phyloP scores from a whole-genome alignment of 2,329 filamentous ascomycete genomes.

The Aspergillus sojae region DNA sequence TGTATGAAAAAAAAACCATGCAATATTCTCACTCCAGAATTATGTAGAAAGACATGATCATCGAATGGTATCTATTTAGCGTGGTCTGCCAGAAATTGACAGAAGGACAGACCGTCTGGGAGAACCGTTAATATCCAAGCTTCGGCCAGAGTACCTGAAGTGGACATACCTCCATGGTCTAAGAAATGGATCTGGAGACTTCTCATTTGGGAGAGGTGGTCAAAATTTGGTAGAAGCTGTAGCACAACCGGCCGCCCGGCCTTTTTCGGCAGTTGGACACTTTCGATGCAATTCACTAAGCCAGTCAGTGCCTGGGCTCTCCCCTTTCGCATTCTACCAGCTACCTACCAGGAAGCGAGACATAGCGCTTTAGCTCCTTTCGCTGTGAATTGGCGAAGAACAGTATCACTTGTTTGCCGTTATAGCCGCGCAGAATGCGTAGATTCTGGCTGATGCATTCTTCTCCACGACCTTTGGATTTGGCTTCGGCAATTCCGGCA shows the following conservation, averaged over 20 bases:
- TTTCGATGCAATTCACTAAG: conserved; percentile 43
- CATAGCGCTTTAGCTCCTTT: conserved; percentile 43
- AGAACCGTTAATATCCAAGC: background rate
- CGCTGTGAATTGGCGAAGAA: conserved; percentile 49
- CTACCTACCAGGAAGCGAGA: conserved; percentile 41
- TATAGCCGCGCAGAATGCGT: conserved; percentile 40
- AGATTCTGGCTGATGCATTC: conserved; percentile 50
- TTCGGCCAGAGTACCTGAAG: background rate
- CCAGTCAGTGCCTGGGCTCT: background rate
- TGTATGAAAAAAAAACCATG: background rate
- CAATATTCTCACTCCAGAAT: background rate
- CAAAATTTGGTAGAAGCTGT: conserved; percentile 44
- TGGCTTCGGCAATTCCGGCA: conserved; percentile 46
- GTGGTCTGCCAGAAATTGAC: conserved; percentile 31
- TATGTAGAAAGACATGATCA: background rate
- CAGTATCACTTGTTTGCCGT: conserved; percentile 39
- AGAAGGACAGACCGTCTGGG: conserved; percentile 35
- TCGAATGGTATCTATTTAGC: conserved; percentile 7
- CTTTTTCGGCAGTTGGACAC: conserved; percentile 43
- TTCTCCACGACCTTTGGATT: conserved; percentile 47
- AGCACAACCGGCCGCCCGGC: conserved; percentile 39
- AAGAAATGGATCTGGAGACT: conserved; percentile 42
- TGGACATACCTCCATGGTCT: conserved; percentile 39
- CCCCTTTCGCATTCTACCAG: background rate
- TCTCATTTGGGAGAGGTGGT: conserved; percentile 44